Percentiles rank a stretch among this genome's conserved stretches.
Conservation (phyloP, 305 asterid genomes). For the Plantago coronopus region DNA sequence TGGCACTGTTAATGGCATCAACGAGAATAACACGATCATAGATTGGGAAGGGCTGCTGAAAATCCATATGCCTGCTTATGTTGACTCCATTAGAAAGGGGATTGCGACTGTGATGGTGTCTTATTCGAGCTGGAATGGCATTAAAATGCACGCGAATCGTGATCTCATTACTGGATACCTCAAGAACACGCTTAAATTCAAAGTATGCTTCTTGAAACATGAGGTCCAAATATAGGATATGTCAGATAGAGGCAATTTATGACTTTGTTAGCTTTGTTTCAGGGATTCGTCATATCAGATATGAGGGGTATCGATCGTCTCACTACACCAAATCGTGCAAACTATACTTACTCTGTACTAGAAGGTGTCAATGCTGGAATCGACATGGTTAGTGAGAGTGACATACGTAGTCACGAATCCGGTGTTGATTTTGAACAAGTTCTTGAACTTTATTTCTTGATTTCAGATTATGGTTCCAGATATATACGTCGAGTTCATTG, state of each 20-base stretch:
- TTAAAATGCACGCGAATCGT: conserved; percentile 58
- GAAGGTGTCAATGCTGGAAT: conserved; percentile 46
- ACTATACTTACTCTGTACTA: conserved; percentile 46
- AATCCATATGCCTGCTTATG: conserved; percentile 77
- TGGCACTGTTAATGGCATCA: conserved; percentile 50
- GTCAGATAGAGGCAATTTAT: not conserved
- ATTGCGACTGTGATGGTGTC: conserved; percentile 72
- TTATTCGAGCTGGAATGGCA: conserved; percentile 72
- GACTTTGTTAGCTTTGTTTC: conserved; percentile 9
- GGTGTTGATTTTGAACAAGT: not conserved
- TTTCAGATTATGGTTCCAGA: conserved; percentile 50
- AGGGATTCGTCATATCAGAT: conserved; percentile 57
- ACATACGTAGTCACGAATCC: not conserved
- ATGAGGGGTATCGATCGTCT: conserved; percentile 40
- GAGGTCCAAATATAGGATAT: not conserved
- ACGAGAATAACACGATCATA: conserved; percentile 59
- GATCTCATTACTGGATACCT: conserved; percentile 50
- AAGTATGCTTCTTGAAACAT: conserved; percentile 27
- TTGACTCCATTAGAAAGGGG: conserved; percentile 50
- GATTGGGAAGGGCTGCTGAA: conserved; percentile 37
- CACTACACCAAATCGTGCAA: conserved; percentile 38
- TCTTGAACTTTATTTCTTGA: conserved; percentile 2
- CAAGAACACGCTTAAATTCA: conserved; percentile 48
- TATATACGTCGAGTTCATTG: conserved; percentile 38
- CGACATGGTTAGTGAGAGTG: conserved; percentile 39